Conservation (phyloP, 2,329 filamentous ascomycete species). For the Fonsecaea pugnacius region DNA sequence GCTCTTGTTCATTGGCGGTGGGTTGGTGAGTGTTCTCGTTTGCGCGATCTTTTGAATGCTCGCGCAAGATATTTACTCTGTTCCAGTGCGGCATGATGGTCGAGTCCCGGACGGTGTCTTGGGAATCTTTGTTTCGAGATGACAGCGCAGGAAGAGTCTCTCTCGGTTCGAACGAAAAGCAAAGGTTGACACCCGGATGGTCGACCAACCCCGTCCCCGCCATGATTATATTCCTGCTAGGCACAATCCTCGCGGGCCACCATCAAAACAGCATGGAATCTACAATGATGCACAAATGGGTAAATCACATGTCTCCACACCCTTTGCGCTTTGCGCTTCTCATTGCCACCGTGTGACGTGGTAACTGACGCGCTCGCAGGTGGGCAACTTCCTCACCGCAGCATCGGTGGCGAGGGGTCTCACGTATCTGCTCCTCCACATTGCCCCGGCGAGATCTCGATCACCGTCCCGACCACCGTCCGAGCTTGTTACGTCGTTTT, state of each 20-base stretch:
- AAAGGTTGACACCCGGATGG: constrained; percentile 51
- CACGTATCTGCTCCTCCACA: constrained; percentile 73
- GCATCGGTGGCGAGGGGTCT: constrained; percentile 71
- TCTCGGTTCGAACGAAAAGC: constrained; percentile 42
- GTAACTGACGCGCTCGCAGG: constrained; percentile 53
- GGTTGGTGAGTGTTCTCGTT: constrained; percentile 58
- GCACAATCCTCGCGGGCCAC: constrained; percentile 83
- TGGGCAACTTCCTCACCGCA: constrained; percentile 63
- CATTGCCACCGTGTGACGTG: constrained; percentile 47
- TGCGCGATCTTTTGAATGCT: background rate
- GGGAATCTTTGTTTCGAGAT: constrained; percentile 55
- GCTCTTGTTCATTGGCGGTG: constrained; percentile 80
- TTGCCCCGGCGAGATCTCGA: constrained; percentile 73
- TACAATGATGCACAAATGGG: constrained; percentile 81
- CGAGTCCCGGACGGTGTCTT: constrained; percentile 62
- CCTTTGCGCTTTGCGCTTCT: background rate
- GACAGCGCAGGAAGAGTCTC: constrained; percentile 64
- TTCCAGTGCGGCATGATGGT: constrained; percentile 76
- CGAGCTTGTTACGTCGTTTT: constrained; percentile 76
- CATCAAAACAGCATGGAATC: constrained; percentile 74
- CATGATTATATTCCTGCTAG: constrained; percentile 75
- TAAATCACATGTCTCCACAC: background rate
- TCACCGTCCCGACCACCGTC: constrained; percentile 78
- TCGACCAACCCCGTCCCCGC: constrained; percentile 79
- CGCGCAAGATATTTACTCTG: constrained; percentile 36